These are phyloP conservation scores for Claviceps monticola DNA, from an alignment of 2,329 filamentous ascomycete species.

Conservation along the genomic window DNA sequence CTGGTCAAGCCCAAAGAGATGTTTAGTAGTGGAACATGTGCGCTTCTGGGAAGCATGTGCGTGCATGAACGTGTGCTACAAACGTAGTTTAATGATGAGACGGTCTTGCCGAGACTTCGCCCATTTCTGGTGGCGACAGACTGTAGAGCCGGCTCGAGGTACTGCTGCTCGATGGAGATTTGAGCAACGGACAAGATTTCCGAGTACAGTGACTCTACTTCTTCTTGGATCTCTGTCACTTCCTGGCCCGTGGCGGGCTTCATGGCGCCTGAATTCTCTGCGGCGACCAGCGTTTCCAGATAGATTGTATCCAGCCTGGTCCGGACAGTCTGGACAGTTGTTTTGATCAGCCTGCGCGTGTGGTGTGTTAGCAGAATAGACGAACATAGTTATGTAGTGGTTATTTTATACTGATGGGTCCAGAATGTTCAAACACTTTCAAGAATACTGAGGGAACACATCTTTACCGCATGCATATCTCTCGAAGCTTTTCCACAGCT, in stretches of 20 bases:
- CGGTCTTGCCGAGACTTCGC: conserved; percentile 29
- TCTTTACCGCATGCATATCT: conserved; percentile 38
- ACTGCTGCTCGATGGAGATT: conserved; percentile 57
- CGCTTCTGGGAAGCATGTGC: too few species aligned
- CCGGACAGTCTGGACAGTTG: conserved; percentile 39
- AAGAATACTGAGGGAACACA: neutral
- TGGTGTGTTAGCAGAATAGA: conserved; percentile 9
- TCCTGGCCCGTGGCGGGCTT: conserved; percentile 23
- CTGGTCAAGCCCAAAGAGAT: conserved; percentile 15
- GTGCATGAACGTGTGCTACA: too few species aligned
- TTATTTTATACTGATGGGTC: neutral
- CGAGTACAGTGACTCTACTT: conserved; percentile 54
- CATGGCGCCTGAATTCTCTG: conserved; percentile 15
- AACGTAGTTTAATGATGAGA: conserved; percentile 37
- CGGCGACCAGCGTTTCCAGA: conserved; percentile 28
- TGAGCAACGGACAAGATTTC: conserved; percentile 57
- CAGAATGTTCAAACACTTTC: neutral
- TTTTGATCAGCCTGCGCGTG: conserved; percentile 40
- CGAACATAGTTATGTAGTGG: too few species aligned
- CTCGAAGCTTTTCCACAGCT: conserved; percentile 43
- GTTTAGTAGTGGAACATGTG: conserved; percentile 10
- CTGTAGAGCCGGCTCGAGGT: conserved; percentile 45
- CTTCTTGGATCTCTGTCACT: conserved; percentile 40
- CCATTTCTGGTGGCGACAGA: conserved; percentile 29
- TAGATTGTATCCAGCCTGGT: conserved; percentile 43